Evolutionary conservation across 1,284 basidiomycete genomes (phyloP).

Genomic region (Ustilago cynodontis): DNA sequence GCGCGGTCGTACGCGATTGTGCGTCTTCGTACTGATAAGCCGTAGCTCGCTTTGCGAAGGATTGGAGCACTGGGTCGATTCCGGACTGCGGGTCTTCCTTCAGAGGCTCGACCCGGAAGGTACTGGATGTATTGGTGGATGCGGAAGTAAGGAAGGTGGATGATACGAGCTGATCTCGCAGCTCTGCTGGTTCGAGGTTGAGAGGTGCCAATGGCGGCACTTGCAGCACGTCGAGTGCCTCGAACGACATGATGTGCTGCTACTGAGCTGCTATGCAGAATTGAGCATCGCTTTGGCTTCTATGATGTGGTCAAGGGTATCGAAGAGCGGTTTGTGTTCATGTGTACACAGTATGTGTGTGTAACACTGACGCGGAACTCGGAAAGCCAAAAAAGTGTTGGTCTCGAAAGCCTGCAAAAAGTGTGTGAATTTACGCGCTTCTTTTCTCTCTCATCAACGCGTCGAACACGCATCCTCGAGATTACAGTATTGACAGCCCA

Average conservation of each 20-base stretch:
- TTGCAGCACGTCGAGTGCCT: slow-evolving; percentile 25
- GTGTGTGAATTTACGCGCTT: slow-evolving; percentile 27
- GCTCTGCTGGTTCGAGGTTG: slow-evolving; percentile 16
- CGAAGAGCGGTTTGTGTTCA: neutral
- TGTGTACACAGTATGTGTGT: no score
- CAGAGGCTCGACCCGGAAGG: slow-evolving; percentile 6
- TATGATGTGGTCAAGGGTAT: neutral
- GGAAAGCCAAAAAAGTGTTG: slow-evolving; percentile 32
- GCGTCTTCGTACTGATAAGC: slow-evolving; percentile 1
- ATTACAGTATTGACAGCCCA: neutral
- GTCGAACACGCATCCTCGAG: slow-evolving; percentile 16
- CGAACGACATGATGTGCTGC: slow-evolving; percentile 27
- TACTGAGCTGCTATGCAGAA: neutral
- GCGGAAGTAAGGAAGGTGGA: slow-evolving; percentile 30
- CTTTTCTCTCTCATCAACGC: slow-evolving; percentile 26
- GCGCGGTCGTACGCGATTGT: neutral
- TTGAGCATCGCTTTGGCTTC: neutral
- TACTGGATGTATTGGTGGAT: neutral
- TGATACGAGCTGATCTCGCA: slow-evolving; percentile 30
- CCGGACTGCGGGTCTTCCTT: neutral
- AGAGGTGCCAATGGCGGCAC: slow-evolving; percentile 26
- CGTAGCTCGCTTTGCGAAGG: slow-evolving; percentile 17
- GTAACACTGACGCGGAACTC: slow-evolving; percentile 18
- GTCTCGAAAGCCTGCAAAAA: slow-evolving; percentile 15
- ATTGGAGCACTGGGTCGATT: slow-evolving; percentile 28